Evolutionary conservation across 1,139 yeast genomes (phyloP), one percentile per base, ranked within the genome.

Genomic region (Kodamaea suecica): DNA sequence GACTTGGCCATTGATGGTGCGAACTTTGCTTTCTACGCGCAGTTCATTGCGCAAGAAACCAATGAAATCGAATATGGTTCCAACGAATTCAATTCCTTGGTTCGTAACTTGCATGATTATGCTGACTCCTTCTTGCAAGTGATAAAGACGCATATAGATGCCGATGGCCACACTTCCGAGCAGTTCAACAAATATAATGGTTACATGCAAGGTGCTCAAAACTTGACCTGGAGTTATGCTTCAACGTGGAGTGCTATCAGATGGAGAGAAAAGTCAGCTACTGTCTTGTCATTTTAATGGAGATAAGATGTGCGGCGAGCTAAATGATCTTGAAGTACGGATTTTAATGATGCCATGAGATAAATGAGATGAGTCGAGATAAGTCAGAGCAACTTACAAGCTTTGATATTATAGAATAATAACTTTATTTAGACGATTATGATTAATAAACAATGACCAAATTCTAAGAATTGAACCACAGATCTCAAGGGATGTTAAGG

Each of bases 171-270:
- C 33, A 78, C 90, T 78, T 81, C 90, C 50, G 98, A 92, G 57
- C 97, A 92, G 53, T 85, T 86, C 57, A 86, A 84, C 61, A 78
- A 76, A 50, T 74, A 79, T 48, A 77, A 73, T 29, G 98, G 98
- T 0, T 86, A 58, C 55, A 79, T 87, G 83, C 84, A 80, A 58
- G 98, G 98, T 3, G 97, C 97, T 0, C 61, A 65, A 37, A 76
- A 85, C 47, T 73, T 92, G 50, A 88, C 97, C 4, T 92, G 98
- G 98, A 83, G 95, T 44, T 86, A 86, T 56, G 79, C 90, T 27
- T 76, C 95, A 2, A 76, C 84, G 37, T 82, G 85, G 80, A 73
- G 77, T 45, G 78, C 92, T 3, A 63, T 74, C 36, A 70, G 85
- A 55, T 78, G 85, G 80, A 74, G 90, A 55, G 47, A 49, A 24